Percentiles rank a stretch among this genome's conserved stretches.
phyloP scores from a whole-genome alignment of 257 asterid species.

The Penstemon newberryi region DNA sequence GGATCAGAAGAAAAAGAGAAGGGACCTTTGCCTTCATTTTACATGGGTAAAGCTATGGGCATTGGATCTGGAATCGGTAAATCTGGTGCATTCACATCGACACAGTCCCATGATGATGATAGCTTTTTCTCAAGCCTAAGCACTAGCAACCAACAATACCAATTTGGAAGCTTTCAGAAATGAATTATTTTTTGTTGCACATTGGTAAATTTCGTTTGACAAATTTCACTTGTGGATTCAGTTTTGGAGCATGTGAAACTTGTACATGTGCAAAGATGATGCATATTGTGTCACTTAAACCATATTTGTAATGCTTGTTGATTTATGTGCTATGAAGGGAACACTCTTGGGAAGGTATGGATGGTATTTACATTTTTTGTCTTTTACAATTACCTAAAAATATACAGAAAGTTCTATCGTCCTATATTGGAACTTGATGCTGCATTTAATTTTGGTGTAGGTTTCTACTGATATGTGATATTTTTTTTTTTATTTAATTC shows the following conservation, averaged over 20 bases:
- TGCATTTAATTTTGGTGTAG: no score
- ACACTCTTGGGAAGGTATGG: background rate
- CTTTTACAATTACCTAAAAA: background rate
- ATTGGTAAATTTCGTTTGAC: slow-evolving; percentile 4
- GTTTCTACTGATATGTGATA: no score
- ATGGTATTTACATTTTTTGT: slow-evolving; percentile 1
- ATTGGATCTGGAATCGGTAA: slow-evolving; percentile 55
- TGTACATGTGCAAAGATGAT: slow-evolving; percentile 9
- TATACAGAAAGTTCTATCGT: background rate
- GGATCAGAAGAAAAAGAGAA: slow-evolving; percentile 61
- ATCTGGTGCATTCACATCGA: slow-evolving; percentile 55
- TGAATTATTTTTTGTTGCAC: slow-evolving; percentile 29
- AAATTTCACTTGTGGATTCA: slow-evolving; percentile 26
- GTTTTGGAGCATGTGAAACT: slow-evolving; percentile 27
- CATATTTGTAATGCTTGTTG: slow-evolving; percentile 18
- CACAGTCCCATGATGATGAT: slow-evolving; percentile 35
- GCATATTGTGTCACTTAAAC: slow-evolving; percentile 16
- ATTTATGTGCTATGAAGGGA: slow-evolving; percentile 12
- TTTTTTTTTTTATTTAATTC: no score
- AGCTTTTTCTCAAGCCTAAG: slow-evolving; percentile 74
- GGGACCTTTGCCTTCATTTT: slow-evolving; percentile 57
- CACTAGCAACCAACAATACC: slow-evolving; percentile 49
- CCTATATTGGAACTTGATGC: no score
- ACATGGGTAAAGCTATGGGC: slow-evolving; percentile 69
- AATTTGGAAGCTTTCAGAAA: slow-evolving; percentile 69